These are phyloP conservation scores for Camellia granthamiana DNA, from an alignment of 148 eudicot species.

Conservation along the genomic window DNA sequence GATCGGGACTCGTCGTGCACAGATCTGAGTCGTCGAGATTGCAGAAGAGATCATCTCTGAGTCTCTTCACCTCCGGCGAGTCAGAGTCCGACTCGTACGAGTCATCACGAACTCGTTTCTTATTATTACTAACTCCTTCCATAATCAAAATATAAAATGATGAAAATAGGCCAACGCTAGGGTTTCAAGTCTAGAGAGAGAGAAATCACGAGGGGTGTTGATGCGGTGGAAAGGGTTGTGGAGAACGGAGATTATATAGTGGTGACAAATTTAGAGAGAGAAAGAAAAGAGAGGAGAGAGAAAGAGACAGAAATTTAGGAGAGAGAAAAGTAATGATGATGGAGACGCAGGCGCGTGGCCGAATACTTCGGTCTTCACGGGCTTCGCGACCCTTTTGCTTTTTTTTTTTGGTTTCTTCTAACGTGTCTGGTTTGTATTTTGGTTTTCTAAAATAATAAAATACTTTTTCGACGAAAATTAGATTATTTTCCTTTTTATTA, in stretches of 20 bases:
- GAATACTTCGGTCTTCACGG: constrained; percentile 30
- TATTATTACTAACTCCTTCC: constrained; percentile 25
- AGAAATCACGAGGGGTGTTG: not conserved
- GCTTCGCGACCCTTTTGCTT: constrained; percentile 16
- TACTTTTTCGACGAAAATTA: too few species aligned
- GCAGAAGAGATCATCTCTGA: constrained; percentile 49
- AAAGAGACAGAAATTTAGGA: not conserved
- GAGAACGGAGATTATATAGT: not conserved
- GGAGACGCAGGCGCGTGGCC: constrained; percentile 15
- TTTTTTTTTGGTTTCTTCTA: not conserved
- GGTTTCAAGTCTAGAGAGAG: not conserved
- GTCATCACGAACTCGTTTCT: constrained; percentile 49
- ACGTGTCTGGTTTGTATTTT: constrained; percentile 2
- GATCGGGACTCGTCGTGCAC: constrained; percentile 38
- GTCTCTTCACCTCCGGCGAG: constrained; percentile 46
- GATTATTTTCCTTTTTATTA: not conserved
- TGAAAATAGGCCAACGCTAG: not conserved
- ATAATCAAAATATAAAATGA: not conserved
- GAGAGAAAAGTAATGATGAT: not conserved
- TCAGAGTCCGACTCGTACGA: constrained; percentile 35
- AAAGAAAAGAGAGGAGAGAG: not conserved
- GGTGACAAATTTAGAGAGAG: not conserved
- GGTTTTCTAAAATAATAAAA: not conserved
- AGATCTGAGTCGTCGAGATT: constrained; percentile 54
- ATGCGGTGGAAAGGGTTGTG: not conserved